These are phyloP conservation scores for Ophiostoma ulmi DNA, from an alignment of 2,329 filamentous ascomycete genomes.

Conservation along the genomic window DNA sequence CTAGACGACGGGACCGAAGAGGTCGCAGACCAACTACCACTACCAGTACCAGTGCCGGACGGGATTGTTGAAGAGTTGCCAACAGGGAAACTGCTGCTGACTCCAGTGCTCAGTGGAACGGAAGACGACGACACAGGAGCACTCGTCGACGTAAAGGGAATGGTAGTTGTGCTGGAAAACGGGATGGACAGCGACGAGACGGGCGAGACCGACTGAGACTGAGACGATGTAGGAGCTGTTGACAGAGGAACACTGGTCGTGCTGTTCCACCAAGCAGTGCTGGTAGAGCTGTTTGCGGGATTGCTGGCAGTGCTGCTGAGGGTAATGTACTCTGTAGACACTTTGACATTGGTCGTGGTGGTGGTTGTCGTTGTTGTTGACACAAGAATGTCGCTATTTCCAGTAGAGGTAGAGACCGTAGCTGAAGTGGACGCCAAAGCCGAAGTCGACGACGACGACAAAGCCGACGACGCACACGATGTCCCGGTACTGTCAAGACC, in stretches of 20 bases:
- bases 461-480: not conserved
- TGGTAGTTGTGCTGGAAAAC: not conserved
- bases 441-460: not conserved
- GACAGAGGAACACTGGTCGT: constrained; percentile 5
- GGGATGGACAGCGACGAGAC: constrained; percentile 6
- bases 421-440: not conserved
- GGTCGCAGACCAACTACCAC: not conserved
- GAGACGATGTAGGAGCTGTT: not conserved
- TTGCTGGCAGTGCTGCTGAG: not conserved
- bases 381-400: not conserved
- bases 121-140: not conserved
- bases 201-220: not conserved
- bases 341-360: not conserved
- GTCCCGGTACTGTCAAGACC: constrained; percentile 4
- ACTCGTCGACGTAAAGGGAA: constrained; percentile 1
- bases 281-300: not conserved
- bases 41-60: not conserved
- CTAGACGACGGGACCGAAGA: not conserved
- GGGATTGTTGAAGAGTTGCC: constrained; percentile 8
- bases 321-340: not conserved
- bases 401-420: not conserved
- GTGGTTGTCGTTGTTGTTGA: constrained; percentile 15
- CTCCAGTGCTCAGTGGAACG: not conserved
- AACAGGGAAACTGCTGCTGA: not conserved
- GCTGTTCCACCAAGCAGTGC: constrained; percentile 11